Percentiles rank a stretch among this genome's conserved stretches.
phyloP scores from a whole-genome alignment of 257 asterid species.

The Mitragyna speciosa region DNA sequence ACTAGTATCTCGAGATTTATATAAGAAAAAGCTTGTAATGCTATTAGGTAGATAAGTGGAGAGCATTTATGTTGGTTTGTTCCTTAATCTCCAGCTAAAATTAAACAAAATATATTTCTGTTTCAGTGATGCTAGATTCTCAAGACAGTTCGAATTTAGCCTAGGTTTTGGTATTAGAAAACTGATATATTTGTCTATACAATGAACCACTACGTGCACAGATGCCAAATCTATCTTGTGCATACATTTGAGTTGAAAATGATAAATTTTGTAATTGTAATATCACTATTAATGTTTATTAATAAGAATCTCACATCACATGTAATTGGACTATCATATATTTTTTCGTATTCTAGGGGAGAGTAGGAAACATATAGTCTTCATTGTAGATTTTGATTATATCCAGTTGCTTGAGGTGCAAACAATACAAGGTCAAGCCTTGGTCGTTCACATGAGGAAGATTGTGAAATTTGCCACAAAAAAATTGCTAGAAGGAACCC shows the following conservation, averaged over 20 bases:
- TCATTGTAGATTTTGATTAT: background rate
- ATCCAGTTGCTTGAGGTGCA: background rate
- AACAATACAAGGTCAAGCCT: background rate
- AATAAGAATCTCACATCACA: background rate
- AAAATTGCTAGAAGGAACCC: background rate
- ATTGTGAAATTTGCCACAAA: background rate
- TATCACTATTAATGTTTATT: background rate
- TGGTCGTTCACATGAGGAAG: background rate
- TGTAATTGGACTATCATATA: background rate
- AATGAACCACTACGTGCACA: constrained; percentile 3
- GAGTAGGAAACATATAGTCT: background rate
- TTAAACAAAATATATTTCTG: background rate
- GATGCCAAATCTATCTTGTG: background rate
- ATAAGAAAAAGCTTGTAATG: background rate
- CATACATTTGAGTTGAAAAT: background rate
- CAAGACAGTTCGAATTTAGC: background rate
- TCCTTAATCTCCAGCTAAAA: background rate
- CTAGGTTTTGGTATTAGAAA: background rate
- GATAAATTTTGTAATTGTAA: background rate
- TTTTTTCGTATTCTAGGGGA: background rate
- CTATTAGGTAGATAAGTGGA: background rate
- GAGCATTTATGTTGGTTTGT: background rate
- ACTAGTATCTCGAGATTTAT: background rate
- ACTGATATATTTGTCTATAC: background rate
- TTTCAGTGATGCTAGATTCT: background rate